phyloP scores from a whole-genome alignment of 1,284 basidiomycete genomes.

The Malassezia sympodialis region DNA sequence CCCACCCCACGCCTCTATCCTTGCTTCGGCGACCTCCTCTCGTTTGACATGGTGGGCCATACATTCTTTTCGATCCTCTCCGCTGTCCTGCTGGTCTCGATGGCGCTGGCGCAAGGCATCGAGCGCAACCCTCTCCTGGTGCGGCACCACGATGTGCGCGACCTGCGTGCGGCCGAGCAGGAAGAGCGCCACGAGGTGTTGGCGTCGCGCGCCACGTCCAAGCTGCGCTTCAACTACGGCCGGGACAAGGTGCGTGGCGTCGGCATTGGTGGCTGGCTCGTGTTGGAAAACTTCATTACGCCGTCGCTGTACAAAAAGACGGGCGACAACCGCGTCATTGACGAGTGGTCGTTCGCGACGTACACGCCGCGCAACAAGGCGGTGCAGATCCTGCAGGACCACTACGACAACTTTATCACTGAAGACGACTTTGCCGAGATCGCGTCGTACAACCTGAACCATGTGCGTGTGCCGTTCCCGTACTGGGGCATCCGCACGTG shows the following conservation, averaged over 20 bases:
- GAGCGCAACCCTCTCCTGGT: background rate
- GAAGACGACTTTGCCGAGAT: constrained; percentile 65
- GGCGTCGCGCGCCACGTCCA: constrained; percentile 3
- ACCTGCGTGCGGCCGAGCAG: background rate
- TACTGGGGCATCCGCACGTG: constrained; percentile 83
- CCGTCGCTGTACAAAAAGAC: constrained; percentile 52
- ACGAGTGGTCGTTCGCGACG: constrained; percentile 76
- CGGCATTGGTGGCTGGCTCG: constrained; percentile 43
- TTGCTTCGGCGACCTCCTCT: background rate
- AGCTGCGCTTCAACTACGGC: constrained; percentile 24
- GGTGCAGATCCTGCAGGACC: constrained; percentile 45
- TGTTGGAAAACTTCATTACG: constrained; percentile 38
- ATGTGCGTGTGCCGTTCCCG: constrained; percentile 76
- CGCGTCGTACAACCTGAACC: constrained; percentile 50
- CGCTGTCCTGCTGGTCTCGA: background rate
- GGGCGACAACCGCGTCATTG: constrained; percentile 51
- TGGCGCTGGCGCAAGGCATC: background rate
- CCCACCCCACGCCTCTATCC: background rate
- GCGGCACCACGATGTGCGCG: background rate
- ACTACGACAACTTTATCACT: constrained; percentile 74
- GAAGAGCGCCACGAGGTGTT: background rate
- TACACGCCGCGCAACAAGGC: constrained; percentile 52
- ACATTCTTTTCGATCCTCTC: constrained; percentile 5
- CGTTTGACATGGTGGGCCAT: background rate
- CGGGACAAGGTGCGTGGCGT: constrained; percentile 35